phyloP scores from a whole-genome alignment of 192 early-diverging fungal species.

The Pilaira anomala region DNA sequence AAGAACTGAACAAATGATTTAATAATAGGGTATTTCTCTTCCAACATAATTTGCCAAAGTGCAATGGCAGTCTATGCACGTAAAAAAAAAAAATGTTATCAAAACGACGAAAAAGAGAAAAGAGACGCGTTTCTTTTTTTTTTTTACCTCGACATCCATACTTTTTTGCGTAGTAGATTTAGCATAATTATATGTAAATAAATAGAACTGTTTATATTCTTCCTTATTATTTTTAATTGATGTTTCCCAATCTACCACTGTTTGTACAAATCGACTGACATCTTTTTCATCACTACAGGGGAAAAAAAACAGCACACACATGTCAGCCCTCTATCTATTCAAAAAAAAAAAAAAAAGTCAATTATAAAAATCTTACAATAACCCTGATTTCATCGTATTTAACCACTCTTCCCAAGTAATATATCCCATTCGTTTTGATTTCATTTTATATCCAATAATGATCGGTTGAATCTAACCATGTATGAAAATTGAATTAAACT shows the following conservation, averaged over 20 bases:
- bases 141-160: constrained; percentile 32
- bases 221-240: background rate
- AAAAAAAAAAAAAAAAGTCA: background rate
- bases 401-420: constrained; percentile 16
- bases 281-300: background rate
- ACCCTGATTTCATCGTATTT: constrained; percentile 1
- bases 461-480: constrained; percentile 16
- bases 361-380: background rate
- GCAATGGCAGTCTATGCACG: constrained; percentile 17
- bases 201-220: constrained; percentile 16
- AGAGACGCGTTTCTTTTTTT: too few species aligned
- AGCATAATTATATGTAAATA: constrained; percentile 17
- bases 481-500: background rate
- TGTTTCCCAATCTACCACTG: constrained; percentile 1
- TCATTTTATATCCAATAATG: constrained; percentile 21
- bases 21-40: constrained; percentile 14
- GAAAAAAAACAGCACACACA: background rate
- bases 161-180: constrained; percentile 28
- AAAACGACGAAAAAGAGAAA: background rate
- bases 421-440: constrained; percentile 25
- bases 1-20: constrained; percentile 18
- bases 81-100: background rate
- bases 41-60: constrained; percentile 24
- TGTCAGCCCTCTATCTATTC: background rate
- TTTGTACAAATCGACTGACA: background rate